Conservation (phyloP, 805 yeast genomes). For the Saccharomycopsis sp. region DNA sequence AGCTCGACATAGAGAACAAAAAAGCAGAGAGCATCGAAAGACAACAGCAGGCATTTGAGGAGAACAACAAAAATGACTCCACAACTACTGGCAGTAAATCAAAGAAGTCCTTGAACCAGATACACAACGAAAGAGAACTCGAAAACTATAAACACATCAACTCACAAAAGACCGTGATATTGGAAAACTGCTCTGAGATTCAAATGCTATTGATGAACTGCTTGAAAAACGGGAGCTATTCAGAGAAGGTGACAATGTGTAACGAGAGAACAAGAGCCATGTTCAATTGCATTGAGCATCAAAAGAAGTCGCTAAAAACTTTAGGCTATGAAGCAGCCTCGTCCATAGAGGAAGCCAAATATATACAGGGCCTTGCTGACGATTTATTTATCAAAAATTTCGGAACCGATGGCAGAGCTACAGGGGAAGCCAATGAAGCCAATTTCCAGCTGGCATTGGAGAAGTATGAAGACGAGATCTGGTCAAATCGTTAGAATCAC, state of each 20-base stretch:
- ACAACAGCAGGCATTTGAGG: neutral
- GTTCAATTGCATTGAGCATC: conserved; percentile 18
- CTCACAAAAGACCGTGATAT: conserved; percentile 9
- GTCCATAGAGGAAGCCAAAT: conserved; percentile 15
- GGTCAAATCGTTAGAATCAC: conserved; percentile 8
- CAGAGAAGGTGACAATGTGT: conserved; percentile 17
- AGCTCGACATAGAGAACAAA: conserved; percentile 15
- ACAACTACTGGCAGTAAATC: neutral
- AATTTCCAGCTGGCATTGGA: conserved; percentile 12
- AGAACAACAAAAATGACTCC: neutral
- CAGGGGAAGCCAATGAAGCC: conserved; percentile 6
- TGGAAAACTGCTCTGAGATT: conserved; percentile 21
- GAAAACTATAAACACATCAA: conserved; percentile 9
- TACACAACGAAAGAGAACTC: conserved; percentile 3
- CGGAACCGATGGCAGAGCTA: conserved; percentile 16
- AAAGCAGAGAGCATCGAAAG: conserved; percentile 11
- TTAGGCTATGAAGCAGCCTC: conserved; percentile 17
- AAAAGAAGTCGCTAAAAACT: conserved; percentile 11
- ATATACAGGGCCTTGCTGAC: conserved; percentile 19
- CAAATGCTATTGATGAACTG: conserved; percentile 15
- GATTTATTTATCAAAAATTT: conserved; percentile 20
- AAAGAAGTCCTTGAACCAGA: neutral
- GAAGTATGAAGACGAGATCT: conserved; percentile 7
- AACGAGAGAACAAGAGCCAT: conserved; percentile 15
- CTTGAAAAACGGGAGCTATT: conserved; percentile 16